phyloP scores from a whole-genome alignment of 2,329 filamentous ascomycete species.

The Aspergillus bombycis region DNA sequence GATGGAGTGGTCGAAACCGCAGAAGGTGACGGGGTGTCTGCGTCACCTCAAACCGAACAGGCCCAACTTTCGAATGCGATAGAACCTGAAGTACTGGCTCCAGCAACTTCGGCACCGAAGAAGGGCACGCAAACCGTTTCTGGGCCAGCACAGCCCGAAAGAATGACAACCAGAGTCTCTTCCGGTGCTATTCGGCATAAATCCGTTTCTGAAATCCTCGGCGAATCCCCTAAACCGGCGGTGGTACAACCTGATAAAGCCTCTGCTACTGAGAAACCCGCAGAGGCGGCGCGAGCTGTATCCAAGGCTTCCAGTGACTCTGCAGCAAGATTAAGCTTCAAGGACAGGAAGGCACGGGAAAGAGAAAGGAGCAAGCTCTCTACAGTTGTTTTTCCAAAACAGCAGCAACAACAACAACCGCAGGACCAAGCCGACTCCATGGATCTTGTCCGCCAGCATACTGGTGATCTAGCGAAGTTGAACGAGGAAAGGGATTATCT shows the following conservation, averaged over 20 bases:
- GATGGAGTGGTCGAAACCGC: slow-evolving; percentile 15
- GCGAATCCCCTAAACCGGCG: slow-evolving; percentile 54
- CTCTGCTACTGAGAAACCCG: slow-evolving; percentile 35
- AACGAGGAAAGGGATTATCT: slow-evolving; percentile 62
- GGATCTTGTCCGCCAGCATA: slow-evolving; percentile 45
- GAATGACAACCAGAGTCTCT: slow-evolving; percentile 70
- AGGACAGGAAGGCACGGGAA: slow-evolving; percentile 59
- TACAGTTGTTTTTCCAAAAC: slow-evolving; percentile 78
- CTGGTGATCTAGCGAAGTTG: slow-evolving; percentile 49
- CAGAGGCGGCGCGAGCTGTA: slow-evolving; percentile 27
- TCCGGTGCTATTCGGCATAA: slow-evolving; percentile 73
- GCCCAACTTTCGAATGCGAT: slow-evolving; percentile 17
- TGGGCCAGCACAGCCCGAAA: slow-evolving; percentile 46
- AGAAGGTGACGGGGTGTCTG: slow-evolving; percentile 20
- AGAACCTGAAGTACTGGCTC: slow-evolving; percentile 14
- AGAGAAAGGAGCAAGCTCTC: slow-evolving; percentile 67
- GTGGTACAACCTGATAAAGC: slow-evolving; percentile 41
- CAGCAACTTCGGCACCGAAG: slow-evolving; percentile 27
- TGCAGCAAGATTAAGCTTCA: slow-evolving; percentile 44
- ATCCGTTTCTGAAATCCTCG: slow-evolving; percentile 73
- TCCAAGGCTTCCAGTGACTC: slow-evolving; percentile 31
- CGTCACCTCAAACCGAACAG: slow-evolving; percentile 18
- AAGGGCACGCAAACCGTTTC: slow-evolving; percentile 27
- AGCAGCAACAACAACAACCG: slow-evolving; percentile 54
- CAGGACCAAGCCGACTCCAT: slow-evolving; percentile 50